Conservation (phyloP, 305 asterid genomes). For the Solanum aculeatissimum region DNA sequence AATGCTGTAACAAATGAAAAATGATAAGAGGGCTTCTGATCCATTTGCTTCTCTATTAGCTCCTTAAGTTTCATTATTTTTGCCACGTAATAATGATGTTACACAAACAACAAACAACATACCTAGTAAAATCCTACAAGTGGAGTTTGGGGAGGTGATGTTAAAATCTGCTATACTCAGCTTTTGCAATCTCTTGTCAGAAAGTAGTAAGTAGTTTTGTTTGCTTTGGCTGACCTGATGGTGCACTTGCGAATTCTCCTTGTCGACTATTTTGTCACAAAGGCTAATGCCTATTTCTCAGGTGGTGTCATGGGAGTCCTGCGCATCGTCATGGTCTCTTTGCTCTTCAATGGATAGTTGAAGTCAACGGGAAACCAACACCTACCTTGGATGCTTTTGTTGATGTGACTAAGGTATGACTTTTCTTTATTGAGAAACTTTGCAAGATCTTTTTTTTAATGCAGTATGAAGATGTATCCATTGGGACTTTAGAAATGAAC, state of each 20-base stretch:
- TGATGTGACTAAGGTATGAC: slow-evolving; percentile 70
- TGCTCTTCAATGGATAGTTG: slow-evolving; percentile 97
- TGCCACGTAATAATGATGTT: not conserved
- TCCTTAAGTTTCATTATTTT: not conserved
- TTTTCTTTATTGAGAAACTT: not conserved
- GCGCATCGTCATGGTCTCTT: slow-evolving; percentile 86
- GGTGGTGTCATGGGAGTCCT: slow-evolving; percentile 99
- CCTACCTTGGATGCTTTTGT: slow-evolving; percentile 85
- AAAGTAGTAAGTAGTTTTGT: not conserved
- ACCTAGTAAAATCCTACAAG: not conserved
- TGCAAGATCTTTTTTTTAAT: not conserved
- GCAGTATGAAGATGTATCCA: not conserved
- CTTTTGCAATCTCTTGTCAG: not conserved
- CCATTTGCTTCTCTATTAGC: not conserved
- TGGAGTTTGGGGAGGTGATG: not conserved
- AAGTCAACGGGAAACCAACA: slow-evolving; percentile 89
- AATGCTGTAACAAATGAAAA: not conserved
- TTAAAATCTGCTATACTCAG: not conserved
- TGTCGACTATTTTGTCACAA: not conserved
- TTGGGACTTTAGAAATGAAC: not conserved
- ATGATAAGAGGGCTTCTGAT: not conserved
- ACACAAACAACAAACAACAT: not conserved
- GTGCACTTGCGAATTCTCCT: not conserved
- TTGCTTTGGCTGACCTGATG: not conserved
- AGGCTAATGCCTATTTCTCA: slow-evolving; percentile 16